These are phyloP conservation scores for Colletotrichum phormii DNA, from an alignment of 2,329 filamentous ascomycete species.

Conservation along the genomic window DNA sequence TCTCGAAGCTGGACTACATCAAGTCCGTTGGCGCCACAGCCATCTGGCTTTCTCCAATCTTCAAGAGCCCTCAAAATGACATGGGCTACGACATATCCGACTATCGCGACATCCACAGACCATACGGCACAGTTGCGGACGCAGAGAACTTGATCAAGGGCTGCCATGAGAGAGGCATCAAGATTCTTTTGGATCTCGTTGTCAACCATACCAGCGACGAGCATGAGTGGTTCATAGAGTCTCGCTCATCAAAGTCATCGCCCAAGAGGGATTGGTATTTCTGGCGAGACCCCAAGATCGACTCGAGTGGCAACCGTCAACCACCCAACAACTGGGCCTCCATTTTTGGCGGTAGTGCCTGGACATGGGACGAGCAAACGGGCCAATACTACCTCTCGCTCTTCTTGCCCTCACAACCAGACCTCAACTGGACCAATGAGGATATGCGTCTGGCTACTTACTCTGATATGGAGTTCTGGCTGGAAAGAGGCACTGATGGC, in stretches of 20 bases:
- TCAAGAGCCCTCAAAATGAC: slow-evolving; percentile 62
- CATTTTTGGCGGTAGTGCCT: slow-evolving; percentile 51
- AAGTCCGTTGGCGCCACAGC: slow-evolving; percentile 6
- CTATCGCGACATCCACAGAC: slow-evolving; percentile 55
- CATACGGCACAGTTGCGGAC: slow-evolving; percentile 74
- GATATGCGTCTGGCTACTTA: slow-evolving; percentile 70
- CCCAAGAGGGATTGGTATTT: slow-evolving; percentile 67
- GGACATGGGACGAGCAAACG: slow-evolving; percentile 46
- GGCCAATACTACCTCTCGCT: slow-evolving; percentile 65
- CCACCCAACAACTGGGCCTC: slow-evolving; percentile 59
- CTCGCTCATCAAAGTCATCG: slow-evolving; percentile 59
- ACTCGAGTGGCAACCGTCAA: slow-evolving; percentile 46
- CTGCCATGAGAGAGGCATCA: slow-evolving; percentile 57
- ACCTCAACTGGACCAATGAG: slow-evolving; percentile 75
- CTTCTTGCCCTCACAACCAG: slow-evolving; percentile 72
- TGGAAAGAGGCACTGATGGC: slow-evolving; percentile 69
- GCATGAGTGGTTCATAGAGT: slow-evolving; percentile 67
- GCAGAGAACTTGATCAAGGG: slow-evolving; percentile 71
- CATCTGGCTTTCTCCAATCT: slow-evolving; percentile 44
- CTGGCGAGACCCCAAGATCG: slow-evolving; percentile 59
- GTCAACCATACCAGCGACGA: slow-evolving; percentile 47
- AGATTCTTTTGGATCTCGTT: slow-evolving; percentile 43
- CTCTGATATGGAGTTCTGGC: slow-evolving; percentile 73
- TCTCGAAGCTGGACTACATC: slow-evolving; percentile 43
- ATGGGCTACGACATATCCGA: slow-evolving; percentile 76